Evolutionary conservation across 1,284 basidiomycete genomes (phyloP).

Genomic region (Ustilago esculenta): DNA sequence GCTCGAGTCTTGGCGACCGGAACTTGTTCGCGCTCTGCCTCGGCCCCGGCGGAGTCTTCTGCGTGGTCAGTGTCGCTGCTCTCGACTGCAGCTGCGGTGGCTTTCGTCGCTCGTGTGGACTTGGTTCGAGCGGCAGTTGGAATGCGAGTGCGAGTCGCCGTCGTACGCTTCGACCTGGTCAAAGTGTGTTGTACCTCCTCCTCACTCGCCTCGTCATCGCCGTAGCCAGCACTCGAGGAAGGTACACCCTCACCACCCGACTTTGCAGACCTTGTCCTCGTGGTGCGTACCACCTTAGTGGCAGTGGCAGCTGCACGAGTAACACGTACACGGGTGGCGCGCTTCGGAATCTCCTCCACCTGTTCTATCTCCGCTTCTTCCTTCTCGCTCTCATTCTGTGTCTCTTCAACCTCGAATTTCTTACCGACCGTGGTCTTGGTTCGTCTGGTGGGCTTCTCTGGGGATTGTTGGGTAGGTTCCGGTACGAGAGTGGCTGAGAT

Average conservation of each 20-base stretch:
- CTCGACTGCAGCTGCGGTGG: not conserved
- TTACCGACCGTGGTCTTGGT: slow-evolving; percentile 5
- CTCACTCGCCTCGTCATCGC: slow-evolving; percentile 40
- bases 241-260: slow-evolving; percentile 1
- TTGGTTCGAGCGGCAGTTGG: slow-evolving; percentile 6
- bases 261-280: slow-evolving; percentile 10
- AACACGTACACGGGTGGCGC: slow-evolving; percentile 14
- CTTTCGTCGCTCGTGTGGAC: not conserved
- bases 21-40: slow-evolving; percentile 2
- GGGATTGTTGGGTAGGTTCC: slow-evolving; percentile 5
- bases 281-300: slow-evolving; percentile 4
- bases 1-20: slow-evolving; percentile 9
- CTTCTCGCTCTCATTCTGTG: not conserved
- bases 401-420: not conserved
- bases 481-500: slow-evolving; percentile 13
- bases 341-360: slow-evolving; percentile 15
- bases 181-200: slow-evolving; percentile 7
- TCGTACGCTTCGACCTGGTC: slow-evolving; percentile 4
- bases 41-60: not conserved
- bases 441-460: slow-evolving; percentile 14
- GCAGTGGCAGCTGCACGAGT: slow-evolving; percentile 4
- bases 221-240: slow-evolving; percentile 28
- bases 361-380: not conserved
- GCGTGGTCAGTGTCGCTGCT: not conserved
- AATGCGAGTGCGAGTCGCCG: slow-evolving; percentile 1